Evolutionary conservation across 108 stramenopile species (phyloP), one percentile per base, ranked within the genome.

Genomic region (Nitzschia sp.): DNA sequence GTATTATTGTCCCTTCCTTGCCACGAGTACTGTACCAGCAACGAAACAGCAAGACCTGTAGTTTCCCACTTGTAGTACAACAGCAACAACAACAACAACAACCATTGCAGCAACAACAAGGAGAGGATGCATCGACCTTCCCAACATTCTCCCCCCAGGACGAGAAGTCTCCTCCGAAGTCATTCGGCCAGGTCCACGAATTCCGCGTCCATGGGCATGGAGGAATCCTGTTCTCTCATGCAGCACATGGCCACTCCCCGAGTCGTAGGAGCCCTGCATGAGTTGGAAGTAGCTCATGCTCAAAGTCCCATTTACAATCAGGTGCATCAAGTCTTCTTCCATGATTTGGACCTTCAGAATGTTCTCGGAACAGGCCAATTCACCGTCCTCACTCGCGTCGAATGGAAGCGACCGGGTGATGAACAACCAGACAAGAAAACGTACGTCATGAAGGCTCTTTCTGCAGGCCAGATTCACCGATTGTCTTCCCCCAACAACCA

Each of bases 361-460:
- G 12, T 44, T 38, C 8, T 62, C 11, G 43, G 41, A 11, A 17
- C 14, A 24, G 61, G 61, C 42, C 9, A 38, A 62, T 62, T 17
- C 61, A 62, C 21, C 2, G 11, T 40, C 11, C 38, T 20, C n/a
- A 58, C 15, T 40, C 38, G 57, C 29, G 57, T 14, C 2, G 2
- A 55, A 19, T 20, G 25, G 25, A 55, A 3, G 7, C 53, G 53
- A 55, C 53, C 2, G 12, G 12, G 2, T 34, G 19, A 15, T 12
- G 24, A 34, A 5, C 3, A 34, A 5, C 5, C 29, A 15, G 22
- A 54, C 8, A n/a, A 43, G 41, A 17, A 44, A 22, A n/a, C 2
- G 0, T 62, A 62, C 20, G 43, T 42, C 9, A 19, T 62, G 19
- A 62, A 62, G 21, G 17, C 43, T n/a, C 43, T 62, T 17, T 43